Evolutionary conservation across 1,139 yeast genomes (phyloP).

Genomic region (Geotrichum bryndzae): DNA sequence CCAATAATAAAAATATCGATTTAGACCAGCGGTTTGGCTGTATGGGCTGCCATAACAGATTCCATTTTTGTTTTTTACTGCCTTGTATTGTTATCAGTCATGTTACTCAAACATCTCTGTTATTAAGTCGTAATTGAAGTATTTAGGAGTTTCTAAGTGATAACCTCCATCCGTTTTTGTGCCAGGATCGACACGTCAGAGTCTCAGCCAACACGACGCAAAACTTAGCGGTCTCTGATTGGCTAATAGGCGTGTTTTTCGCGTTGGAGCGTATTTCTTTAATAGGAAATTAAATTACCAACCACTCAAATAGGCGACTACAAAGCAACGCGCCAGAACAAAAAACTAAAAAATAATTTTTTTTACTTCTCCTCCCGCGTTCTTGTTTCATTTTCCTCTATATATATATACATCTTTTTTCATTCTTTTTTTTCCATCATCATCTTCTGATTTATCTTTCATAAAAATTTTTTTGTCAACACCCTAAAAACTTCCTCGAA

Average conservation of each 20-base stretch:
- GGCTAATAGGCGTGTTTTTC: background rate
- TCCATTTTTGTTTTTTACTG: too few relatives aligned
- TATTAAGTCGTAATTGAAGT: too few relatives aligned
- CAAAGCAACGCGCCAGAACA: background rate
- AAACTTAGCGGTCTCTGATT: background rate
- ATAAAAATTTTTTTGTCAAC: background rate
- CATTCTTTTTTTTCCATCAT: background rate
- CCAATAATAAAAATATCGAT: too few relatives aligned
- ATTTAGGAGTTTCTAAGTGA: too few relatives aligned
- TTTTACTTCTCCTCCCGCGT: background rate
- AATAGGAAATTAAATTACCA: background rate
- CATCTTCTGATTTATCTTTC: constrained; percentile 1
- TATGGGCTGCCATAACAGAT: too few relatives aligned
- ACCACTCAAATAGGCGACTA: background rate
- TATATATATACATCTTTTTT: too few relatives aligned
- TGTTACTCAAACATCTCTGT: too few relatives aligned
- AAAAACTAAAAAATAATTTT: background rate
- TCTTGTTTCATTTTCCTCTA: background rate
- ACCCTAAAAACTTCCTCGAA: background rate
- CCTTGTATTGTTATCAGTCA: too few relatives aligned
- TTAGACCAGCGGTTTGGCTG: too few relatives aligned
- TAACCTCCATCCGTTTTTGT: background rate
- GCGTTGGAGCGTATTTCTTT: background rate
- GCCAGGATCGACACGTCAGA: background rate
- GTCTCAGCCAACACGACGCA: background rate